Evolutionary conservation across 2,329 filamentous ascomycete genomes (phyloP).

Genomic region (Trichophyton rubrum): DNA sequence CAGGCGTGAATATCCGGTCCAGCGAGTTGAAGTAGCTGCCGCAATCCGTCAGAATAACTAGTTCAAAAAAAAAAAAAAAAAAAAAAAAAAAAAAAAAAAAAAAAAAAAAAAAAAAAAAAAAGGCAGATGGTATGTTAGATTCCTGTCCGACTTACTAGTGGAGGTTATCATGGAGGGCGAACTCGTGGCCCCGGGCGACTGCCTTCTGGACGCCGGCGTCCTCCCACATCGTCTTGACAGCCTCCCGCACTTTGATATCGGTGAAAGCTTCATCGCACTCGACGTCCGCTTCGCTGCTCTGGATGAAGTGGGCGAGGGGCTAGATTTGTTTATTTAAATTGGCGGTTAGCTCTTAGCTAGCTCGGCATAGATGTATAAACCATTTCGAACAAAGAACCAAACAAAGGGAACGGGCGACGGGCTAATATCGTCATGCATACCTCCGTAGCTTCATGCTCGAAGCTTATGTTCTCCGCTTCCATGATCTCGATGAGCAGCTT

Average conservation of each 20-base stretch:
- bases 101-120: too few species aligned
- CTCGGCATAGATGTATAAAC: too few species aligned
- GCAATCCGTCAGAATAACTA: background rate
- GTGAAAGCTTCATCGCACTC: conserved; percentile 71
- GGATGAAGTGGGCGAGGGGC: conserved; percentile 66
- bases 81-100: too few species aligned
- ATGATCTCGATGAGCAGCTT: conserved; percentile 84
- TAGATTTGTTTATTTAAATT: conserved; percentile 26
- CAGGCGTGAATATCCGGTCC: conserved; percentile 60
- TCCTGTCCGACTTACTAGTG: conserved; percentile 55
- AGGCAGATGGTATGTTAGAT: background rate
- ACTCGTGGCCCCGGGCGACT: conserved; percentile 92
- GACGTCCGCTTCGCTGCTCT: conserved; percentile 64
- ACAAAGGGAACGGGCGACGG: background rate
- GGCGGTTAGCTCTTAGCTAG: background rate
- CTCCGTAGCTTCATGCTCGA: conserved; percentile 66
- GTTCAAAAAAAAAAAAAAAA: too few species aligned
- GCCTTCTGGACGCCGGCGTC: conserved; percentile 74
- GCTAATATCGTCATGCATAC: conserved; percentile 31
- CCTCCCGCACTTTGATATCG: conserved; percentile 46
- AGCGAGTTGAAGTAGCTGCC: conserved; percentile 69
- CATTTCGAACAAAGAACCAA: background rate
- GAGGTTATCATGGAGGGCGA: conserved; percentile 88
- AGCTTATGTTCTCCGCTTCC: conserved; percentile 68
- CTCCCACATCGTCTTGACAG: conserved; percentile 72